These are phyloP conservation scores for Adenanthera pavonina DNA, from an alignment of 306 rosid species.

Conservation along the genomic window DNA sequence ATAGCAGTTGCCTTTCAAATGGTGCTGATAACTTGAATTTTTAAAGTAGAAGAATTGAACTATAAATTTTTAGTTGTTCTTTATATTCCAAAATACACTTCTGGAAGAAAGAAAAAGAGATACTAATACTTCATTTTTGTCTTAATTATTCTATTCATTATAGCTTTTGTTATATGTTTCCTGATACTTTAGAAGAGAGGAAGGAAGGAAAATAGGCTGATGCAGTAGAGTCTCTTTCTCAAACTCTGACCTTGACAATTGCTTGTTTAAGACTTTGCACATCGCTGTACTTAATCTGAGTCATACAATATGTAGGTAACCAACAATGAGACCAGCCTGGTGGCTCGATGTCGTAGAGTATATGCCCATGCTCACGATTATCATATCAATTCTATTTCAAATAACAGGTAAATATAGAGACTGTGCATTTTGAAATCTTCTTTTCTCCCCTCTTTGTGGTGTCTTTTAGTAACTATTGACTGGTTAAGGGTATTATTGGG, in stretches of 20 bases:
- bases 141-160: conserved; percentile 13
- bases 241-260: conserved; percentile 15
- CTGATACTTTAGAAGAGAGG: conserved; percentile 21
- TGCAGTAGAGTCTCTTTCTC: conserved; percentile 21
- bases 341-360: conserved; percentile 97
- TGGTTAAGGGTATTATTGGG: conserved; percentile 27
- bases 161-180: conserved; percentile 16
- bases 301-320: conserved; percentile 69
- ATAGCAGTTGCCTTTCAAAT: background rate
- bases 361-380: conserved; percentile 99
- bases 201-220: conserved; percentile 4
- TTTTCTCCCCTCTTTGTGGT: background rate
- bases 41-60: background rate
- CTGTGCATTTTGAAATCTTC: conserved; percentile 31
- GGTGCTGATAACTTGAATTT: conserved; percentile 1
- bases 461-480: conserved; percentile 8
- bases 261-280: conserved; percentile 31
- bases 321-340: conserved; percentile 83
- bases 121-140: conserved; percentile 2
- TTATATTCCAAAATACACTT: background rate
- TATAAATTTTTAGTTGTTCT: conserved; percentile 1
- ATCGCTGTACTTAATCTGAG: conserved; percentile 36
- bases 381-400: conserved; percentile 97
- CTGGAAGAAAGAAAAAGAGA: conserved; percentile 12
- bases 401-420: conserved; percentile 75